Base-by-base conservation (phyloP, 768 basidiomycete genomes). In the Suillus paluster region DNA sequence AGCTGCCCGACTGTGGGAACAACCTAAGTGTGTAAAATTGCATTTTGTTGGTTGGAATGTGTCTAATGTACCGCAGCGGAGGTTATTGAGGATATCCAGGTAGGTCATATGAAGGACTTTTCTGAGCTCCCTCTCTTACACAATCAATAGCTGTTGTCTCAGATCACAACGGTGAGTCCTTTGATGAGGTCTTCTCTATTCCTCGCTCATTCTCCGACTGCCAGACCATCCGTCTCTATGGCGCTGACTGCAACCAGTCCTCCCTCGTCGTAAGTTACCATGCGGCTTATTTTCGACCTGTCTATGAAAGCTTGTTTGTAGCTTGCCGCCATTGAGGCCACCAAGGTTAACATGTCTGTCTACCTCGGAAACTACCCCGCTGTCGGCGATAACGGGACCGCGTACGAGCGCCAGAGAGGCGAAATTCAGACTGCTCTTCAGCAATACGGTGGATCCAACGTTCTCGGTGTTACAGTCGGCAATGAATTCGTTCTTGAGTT, bases 401-500 rank as follows among this genome's bases (percentile, higher is more conserved):
- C 92, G 4, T 97, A 95, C 71, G 56, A 73, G 1, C 85, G 90
- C 42, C 97, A 99, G 74, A 84, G 84, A 23, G 82, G 84, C 63
- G 74, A 77, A n/a, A 85, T 95, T 60, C 76, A 87, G 64, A 72
- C 79, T 3, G 94, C 90, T 10, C 77, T 98, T 58, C 71, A 89
- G 71, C 87, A 84, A 1, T 98, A 89, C 71, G 96, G 96, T 36
- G 83, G 85, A 2, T 84, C 84, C 62, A 74, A 95, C 68, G 84
- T 98, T 57, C 79, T 77, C 0, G 97, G 97, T 10, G 70, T 98
- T 42, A 95, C 90, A 14, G 95, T 97, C 38, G 95, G 97, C 38
- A 97, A 97, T 71, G 95, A 97, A 76, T 94, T 86, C 71, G 92
- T 94, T 71, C 81, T 95, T 54, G 86, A 95, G 87, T 90, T 53